A percentile compares a stretch with the other conserved stretches of the same genome.
These are phyloP conservation scores for Leccinum uliginosum DNA, from an alignment of 768 basidiomycete species.

Conservation along the genomic window DNA sequence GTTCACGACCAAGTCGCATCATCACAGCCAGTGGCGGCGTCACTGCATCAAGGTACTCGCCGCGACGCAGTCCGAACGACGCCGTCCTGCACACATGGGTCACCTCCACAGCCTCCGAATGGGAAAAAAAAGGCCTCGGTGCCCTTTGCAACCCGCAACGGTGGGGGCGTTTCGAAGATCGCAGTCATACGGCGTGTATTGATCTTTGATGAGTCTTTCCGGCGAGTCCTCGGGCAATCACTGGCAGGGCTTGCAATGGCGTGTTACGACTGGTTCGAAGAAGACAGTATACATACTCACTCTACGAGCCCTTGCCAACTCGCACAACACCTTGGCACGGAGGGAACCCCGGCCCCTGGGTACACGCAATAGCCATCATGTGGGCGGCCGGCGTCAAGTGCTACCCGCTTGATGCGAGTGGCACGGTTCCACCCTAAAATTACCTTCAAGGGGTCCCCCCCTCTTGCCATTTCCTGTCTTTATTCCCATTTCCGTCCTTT, in stretches of 20 bases:
- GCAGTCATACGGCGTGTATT: not conserved
- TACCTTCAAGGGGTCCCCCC: not conserved
- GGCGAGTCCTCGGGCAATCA: not conserved
- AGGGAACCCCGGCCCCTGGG: too few species aligned
- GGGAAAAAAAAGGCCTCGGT: not conserved
- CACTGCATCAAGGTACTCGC: not conserved
- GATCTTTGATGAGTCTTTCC: too few species aligned
- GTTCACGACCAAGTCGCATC: not conserved
- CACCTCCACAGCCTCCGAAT: not conserved
- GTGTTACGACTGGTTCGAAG: not conserved
- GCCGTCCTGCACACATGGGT: not conserved
- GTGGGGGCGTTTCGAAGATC: not conserved
- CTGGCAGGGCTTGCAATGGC: not conserved
- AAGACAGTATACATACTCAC: not conserved
- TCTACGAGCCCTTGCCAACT: too few species aligned
- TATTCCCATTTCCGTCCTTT: not conserved
- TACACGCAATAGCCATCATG: too few species aligned
- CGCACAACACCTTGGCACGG: too few species aligned
- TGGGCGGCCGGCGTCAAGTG: not conserved
- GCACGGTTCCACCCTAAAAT: not conserved
- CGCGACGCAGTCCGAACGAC: not conserved
- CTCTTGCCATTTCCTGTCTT: not conserved
- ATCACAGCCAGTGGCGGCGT: not conserved
- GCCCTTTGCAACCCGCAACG: not conserved
- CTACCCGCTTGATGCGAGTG: not conserved